Evolutionary conservation across 805 yeast genomes (phyloP), one percentile per base, ranked within the genome.

Genomic region (Pichia deserticola): DNA sequence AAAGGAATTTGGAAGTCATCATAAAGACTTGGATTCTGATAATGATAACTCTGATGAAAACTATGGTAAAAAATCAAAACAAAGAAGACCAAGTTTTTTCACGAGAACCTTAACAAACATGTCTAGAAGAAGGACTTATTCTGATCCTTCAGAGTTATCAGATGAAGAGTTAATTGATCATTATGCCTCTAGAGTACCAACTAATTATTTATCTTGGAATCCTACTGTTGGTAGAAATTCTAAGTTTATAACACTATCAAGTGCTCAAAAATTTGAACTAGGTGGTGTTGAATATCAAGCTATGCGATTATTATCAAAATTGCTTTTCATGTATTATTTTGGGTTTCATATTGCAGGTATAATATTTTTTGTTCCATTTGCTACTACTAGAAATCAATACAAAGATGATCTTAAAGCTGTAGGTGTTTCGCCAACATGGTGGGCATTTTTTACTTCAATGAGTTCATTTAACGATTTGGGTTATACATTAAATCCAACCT

Each of bases 271-370:
- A 60, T 95, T 86, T 51, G 99, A 93, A 64, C 69, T 93, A 37
- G 99, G 99, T 37, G 99, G 99, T 45, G 97, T 93, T 13, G 99
- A 93, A 62, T 93, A 93, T 63, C 76, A 97, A 41, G 89, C 99
- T 0, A 75, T 87, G 51, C 89, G 89, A 60, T 69, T 89, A 9
- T 69, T 93, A 50, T 79, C 85, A 51, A 76, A 77, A 54, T 77
- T 92, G 42, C 66, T 92, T 12, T 62, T 79, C 0, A 51, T 65
- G 6, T 93, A 87, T 61, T 89, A 87, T 59, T 54, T 89, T 49
- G 96, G 96, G 0, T 81, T 88, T 60, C 89, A 86, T 59, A 52
- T 86, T 5, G 36, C 82, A 28, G 79, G 77, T 0, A 60, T 81
- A 33, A 57, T 75, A 0, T 68, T 79, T 47, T 65, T 84, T 20